Percentiles rank a stretch among this genome's conserved stretches.
Evolutionary conservation across 179 eudicot genomes (phyloP).

Genomic region (Spergularia azorica): DNA sequence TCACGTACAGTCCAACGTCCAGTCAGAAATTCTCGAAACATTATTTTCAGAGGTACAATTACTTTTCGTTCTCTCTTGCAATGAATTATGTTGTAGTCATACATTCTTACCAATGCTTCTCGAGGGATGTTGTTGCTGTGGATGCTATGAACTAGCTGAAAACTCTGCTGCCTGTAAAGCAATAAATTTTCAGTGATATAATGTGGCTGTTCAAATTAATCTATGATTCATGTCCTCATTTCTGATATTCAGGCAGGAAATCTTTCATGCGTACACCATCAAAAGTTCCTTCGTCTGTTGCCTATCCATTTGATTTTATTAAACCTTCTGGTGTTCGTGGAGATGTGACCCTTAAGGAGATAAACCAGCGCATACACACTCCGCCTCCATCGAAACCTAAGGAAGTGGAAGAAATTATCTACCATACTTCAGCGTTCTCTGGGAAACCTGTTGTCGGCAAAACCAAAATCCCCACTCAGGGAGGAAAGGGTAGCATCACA

Average conservation of each 20-base stretch:
- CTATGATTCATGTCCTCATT: neutral
- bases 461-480: constrained; percentile 90
- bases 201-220: neutral
- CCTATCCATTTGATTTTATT: constrained; percentile 76
- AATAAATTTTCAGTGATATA: neutral
- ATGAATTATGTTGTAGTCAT: neutral
- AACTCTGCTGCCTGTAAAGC: neutral
- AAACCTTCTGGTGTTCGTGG: constrained; percentile 77
- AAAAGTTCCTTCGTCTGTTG: constrained; percentile 64
- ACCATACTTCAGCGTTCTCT: constrained; percentile 82
- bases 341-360: constrained; percentile 85
- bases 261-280: constrained; percentile 66
- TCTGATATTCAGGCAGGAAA: constrained; percentile 56
- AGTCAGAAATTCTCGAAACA: constrained; percentile 48
- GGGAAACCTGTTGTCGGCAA: constrained; percentile 94
- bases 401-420: constrained; percentile 44
- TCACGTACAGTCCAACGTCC: constrained; percentile 34
- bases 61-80: neutral
- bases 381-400: constrained; percentile 70
- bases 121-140: no score
- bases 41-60: constrained; percentile 66
- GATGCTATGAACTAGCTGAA: no score
- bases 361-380: constrained; percentile 68
- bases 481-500: constrained; percentile 95
- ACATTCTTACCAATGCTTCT: neutral